These are phyloP conservation scores for Penstemon davidsonii DNA, from an alignment of 257 asterid genomes.

Conservation along the genomic window DNA sequence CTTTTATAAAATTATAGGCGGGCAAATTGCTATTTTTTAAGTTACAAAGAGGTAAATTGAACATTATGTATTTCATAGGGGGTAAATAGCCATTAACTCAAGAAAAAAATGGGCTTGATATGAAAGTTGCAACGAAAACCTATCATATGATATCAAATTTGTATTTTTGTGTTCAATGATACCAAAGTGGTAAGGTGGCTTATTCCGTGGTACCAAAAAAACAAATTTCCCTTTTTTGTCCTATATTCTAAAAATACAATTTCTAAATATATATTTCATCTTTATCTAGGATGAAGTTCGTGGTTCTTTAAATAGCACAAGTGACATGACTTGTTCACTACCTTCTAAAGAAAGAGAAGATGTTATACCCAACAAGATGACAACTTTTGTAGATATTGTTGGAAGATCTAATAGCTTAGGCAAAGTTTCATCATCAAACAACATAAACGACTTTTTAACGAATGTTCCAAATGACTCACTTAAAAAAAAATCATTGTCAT, in stretches of 20 bases:
- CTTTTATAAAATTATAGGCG: too few relatives aligned
- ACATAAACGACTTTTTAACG: slow-evolving; percentile 30
- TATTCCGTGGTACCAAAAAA: too few relatives aligned
- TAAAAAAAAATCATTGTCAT: slow-evolving; percentile 41
- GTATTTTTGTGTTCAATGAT: too few relatives aligned
- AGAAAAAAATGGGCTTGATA: too few relatives aligned
- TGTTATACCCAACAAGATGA: slow-evolving; percentile 50
- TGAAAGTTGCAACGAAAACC: too few relatives aligned
- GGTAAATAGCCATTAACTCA: too few relatives aligned
- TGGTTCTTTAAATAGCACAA: slow-evolving; percentile 39
- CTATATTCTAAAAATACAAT: background rate
- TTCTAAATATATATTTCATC: slow-evolving; percentile 6
- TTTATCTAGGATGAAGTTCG: slow-evolving; percentile 46
- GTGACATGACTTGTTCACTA: slow-evolving; percentile 30
- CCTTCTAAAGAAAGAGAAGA: slow-evolving; percentile 50
- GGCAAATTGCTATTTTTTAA: too few relatives aligned
- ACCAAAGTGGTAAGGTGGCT: too few relatives aligned
- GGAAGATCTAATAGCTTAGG: slow-evolving; percentile 60
- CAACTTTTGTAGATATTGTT: slow-evolving; percentile 81
- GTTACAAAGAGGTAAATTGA: too few relatives aligned
- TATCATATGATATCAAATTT: too few relatives aligned
- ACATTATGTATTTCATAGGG: too few relatives aligned
- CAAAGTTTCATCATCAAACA: slow-evolving; percentile 42
- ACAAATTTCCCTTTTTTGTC: too few relatives aligned
- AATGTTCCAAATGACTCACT: slow-evolving; percentile 44